These are phyloP conservation scores for Rhynchosporium graminicola DNA, from an alignment of 2,329 filamentous ascomycete genomes.

Conservation along the genomic window DNA sequence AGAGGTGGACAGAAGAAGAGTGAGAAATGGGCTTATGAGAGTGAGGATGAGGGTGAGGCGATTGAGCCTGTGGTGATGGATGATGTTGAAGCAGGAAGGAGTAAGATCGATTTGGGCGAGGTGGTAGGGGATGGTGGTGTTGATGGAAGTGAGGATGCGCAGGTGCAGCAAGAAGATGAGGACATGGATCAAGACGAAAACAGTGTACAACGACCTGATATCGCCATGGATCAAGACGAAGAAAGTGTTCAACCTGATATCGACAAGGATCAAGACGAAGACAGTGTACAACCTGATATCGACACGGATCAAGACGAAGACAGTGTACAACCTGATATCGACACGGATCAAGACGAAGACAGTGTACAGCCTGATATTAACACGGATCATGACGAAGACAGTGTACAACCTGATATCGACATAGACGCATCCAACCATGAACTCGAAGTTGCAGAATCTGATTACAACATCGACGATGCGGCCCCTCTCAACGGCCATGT, in stretches of 20 bases:
- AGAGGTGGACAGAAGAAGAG: slow-evolving; percentile 2
- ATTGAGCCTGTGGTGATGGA: not conserved
- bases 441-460: slow-evolving; percentile 9
- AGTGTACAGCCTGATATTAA: slow-evolving; percentile 2
- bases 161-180: slow-evolving; percentile 7
- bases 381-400: not conserved
- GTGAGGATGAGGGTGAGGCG: slow-evolving; percentile 9
- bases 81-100: too few species aligned
- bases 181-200: slow-evolving; percentile 3
- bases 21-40: not conserved
- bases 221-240: not conserved
- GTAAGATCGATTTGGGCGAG: too few species aligned
- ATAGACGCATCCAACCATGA: not conserved
- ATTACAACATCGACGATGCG: not conserved
- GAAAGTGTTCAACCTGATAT: slow-evolving; percentile 9
- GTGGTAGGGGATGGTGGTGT: not conserved
- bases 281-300: too few species aligned
- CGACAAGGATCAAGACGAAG: not conserved
- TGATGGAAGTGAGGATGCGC: not conserved
- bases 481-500: not conserved
- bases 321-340: not conserved
- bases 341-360: not conserved
- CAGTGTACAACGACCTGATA: not conserved
- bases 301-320: slow-evolving; percentile 4
- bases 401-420: not conserved